Conservation (phyloP, 345 rosid genomes). For the Lepidium didymum region DNA sequence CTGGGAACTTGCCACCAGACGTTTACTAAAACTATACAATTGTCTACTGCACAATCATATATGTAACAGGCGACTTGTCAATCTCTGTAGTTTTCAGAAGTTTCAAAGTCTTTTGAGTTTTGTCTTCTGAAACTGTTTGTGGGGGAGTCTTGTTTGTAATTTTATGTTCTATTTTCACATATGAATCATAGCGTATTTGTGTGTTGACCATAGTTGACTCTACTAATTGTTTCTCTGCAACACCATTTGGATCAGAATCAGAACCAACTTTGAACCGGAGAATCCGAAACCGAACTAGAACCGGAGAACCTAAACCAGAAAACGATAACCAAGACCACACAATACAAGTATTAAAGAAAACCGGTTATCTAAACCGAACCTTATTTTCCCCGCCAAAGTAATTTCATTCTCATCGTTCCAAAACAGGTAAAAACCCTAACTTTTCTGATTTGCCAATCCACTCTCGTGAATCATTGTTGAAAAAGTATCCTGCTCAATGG, state of each 20-base stretch:
- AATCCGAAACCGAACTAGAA: too few species aligned
- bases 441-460: not conserved
- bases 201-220: not conserved
- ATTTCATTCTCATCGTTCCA: not conserved
- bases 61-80: not conserved
- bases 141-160: not conserved
- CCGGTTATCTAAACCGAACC: conserved; percentile 4
- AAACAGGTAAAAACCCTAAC: conserved; percentile 12
- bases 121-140: not conserved
- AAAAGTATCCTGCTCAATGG: conserved; percentile 4
- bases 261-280: not conserved
- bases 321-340: not conserved
- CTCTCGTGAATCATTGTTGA: not conserved
- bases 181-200: not conserved
- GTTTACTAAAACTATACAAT: not conserved
- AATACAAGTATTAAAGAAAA: not conserved
- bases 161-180: not conserved
- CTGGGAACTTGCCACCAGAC: conserved; percentile 28
- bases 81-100: not conserved
- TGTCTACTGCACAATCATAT: not conserved
- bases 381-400: conserved; percentile 10
- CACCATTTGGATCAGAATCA: not conserved
- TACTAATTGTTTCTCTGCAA: not conserved
- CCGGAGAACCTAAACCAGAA: not conserved
- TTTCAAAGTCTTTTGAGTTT: not conserved